Conservation (phyloP, 2,329 filamentous ascomycete genomes). For the Alternaria sp. region DNA sequence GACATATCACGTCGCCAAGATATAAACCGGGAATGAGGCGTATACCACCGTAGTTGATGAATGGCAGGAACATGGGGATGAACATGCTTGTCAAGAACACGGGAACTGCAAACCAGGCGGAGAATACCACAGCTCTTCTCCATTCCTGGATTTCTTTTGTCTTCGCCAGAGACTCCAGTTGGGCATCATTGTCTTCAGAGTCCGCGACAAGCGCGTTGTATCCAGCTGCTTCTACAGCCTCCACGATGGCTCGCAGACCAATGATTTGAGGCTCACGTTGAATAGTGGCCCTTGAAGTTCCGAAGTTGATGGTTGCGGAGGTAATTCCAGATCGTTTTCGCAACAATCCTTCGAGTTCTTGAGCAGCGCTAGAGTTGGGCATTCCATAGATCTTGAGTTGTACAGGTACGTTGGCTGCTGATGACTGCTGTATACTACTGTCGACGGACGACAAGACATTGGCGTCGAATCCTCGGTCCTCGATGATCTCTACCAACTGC, state of each 20-base stretch:
- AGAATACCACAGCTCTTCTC: constrained; percentile 81
- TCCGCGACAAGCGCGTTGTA: constrained; percentile 92
- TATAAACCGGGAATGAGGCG: constrained; percentile 78
- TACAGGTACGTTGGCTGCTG: constrained; percentile 67
- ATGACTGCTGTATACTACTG: constrained; percentile 63
- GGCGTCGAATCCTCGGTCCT: constrained; percentile 90
- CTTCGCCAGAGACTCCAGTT: constrained; percentile 94
- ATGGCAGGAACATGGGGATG: constrained; percentile 82
- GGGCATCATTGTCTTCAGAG: constrained; percentile 93
- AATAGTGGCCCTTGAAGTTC: constrained; percentile 77
- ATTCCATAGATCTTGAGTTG: constrained; percentile 88
- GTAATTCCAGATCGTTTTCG: constrained; percentile 73
- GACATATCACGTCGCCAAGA: constrained; percentile 85
- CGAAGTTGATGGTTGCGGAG: constrained; percentile 76
- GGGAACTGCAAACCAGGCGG: constrained; percentile 82
- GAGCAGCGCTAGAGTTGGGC: constrained; percentile 75
- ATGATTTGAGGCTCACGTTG: constrained; percentile 75
- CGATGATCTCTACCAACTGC: constrained; percentile 82
- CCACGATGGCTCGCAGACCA: constrained; percentile 84
- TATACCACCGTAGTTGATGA: constrained; percentile 78
- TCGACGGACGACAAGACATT: constrained; percentile 79
- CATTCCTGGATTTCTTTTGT: constrained; percentile 96
- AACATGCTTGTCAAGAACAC: constrained; percentile 95
- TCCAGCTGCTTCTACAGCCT: constrained; percentile 80
- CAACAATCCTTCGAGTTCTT: constrained; percentile 74